Evolutionary conservation across 208 protist species (phyloP).

Genomic region (Borovskyia barvae): DNA sequence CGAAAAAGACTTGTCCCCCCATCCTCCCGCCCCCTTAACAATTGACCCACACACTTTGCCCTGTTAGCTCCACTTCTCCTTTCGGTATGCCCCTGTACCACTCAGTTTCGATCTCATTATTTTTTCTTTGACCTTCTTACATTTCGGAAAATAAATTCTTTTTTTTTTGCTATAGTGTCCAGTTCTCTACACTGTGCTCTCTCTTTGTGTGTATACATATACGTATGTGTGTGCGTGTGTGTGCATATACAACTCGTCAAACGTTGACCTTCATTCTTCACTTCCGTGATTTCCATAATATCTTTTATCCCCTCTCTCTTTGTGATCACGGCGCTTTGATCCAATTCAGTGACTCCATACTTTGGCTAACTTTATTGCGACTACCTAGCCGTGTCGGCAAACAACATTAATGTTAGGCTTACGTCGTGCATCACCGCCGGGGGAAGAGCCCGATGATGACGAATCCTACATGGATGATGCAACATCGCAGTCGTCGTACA

Average conservation of each 20-base stretch:
- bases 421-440: conserved; percentile 17
- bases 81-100: neutral
- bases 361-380: too few relatives aligned
- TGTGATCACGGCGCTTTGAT: too few relatives aligned
- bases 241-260: too few relatives aligned
- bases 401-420: conserved; percentile 5
- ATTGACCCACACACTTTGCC: neutral
- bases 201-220: neutral
- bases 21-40: too few relatives aligned
- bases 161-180: neutral
- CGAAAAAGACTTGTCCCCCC: too few relatives aligned
- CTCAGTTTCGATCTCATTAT: neutral
- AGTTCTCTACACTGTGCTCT: neutral
- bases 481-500: conserved; percentile 32
- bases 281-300: too few relatives aligned
- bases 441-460: conserved; percentile 9
- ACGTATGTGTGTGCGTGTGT: neutral
- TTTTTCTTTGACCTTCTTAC: neutral
- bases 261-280: too few relatives aligned
- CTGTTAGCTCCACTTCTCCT: neutral
- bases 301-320: too few relatives aligned
- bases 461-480: conserved; percentile 23
- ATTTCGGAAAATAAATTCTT: too few relatives aligned
- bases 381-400: too few relatives aligned
- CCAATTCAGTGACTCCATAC: too few relatives aligned